Evolutionary conservation across 2,329 filamentous ascomycete genomes (phyloP).

Genomic region (Massarina eburnea): DNA sequence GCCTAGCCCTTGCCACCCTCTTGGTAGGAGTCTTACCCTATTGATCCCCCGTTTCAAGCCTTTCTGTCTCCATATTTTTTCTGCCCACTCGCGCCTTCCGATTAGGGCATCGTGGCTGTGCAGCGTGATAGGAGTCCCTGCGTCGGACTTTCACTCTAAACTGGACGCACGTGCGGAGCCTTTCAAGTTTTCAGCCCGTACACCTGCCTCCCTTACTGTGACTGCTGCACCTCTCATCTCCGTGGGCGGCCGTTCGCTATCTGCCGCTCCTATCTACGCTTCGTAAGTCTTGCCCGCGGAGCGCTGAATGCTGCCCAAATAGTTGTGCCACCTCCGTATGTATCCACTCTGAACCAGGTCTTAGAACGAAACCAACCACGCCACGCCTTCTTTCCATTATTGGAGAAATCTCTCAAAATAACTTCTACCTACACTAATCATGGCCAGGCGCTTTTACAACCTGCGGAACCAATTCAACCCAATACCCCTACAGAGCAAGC

Average conservation of each 20-base stretch:
- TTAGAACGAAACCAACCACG: no score
- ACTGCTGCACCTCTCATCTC: not conserved
- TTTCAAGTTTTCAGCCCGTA: not conserved
- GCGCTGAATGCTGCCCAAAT: not conserved
- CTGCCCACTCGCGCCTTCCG: not conserved
- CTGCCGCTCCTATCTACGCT: no score
- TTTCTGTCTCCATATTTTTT: not conserved
- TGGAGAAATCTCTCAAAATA: no score
- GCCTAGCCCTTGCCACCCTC: not conserved
- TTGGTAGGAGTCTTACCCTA: not conserved
- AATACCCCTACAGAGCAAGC: conserved; percentile 26
- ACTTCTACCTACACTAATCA: no score
- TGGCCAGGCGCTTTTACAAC: conserved; percentile 7
- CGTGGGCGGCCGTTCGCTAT: not conserved
- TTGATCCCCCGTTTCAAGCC: not conserved
- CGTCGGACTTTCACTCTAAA: not conserved
- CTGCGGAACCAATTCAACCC: conserved; percentile 33
- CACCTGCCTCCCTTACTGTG: no score
- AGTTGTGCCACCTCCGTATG: no score
- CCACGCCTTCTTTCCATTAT: no score
- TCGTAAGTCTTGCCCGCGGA: not conserved
- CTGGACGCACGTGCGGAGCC: not conserved
- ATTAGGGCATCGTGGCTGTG: not conserved
- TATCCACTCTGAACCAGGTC: no score
- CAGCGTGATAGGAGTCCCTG: conserved; percentile 3